Conservation (phyloP, 352 stramenopile species). For the Pythium guiyangense region DNA sequence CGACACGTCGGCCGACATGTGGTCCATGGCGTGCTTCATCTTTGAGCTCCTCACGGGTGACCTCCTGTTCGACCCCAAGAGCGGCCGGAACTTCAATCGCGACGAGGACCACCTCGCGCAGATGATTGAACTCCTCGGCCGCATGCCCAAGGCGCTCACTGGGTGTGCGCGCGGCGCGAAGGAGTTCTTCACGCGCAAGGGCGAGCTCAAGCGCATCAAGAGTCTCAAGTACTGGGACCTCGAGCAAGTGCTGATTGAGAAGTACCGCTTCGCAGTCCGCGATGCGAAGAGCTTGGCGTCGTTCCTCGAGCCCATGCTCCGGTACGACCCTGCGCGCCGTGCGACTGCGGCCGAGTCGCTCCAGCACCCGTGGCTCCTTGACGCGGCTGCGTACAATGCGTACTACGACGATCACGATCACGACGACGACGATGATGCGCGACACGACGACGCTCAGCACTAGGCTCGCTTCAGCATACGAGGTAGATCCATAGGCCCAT, state of each 20-base stretch:
- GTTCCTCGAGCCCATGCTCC: slow-evolving; percentile 95
- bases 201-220: slow-evolving; percentile 97
- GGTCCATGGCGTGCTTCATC: slow-evolving; percentile 97
- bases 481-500: too few relatives aligned
- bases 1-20: slow-evolving; percentile 98
- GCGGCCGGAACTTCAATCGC: slow-evolving; percentile 75
- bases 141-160: slow-evolving; percentile 94
- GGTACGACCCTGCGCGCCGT: slow-evolving; percentile 79
- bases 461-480: too few relatives aligned
- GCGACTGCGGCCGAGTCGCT: slow-evolving; percentile 93
- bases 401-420: slow-evolving; percentile 11
- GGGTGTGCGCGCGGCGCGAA: slow-evolving; percentile 72
- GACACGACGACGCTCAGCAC: neutral
- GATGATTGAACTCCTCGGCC: slow-evolving; percentile 98
- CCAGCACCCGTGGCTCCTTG: slow-evolving; percentile 91
- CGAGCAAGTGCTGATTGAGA: slow-evolving; percentile 94
- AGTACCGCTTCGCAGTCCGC: slow-evolving; percentile 90
- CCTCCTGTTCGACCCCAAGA: slow-evolving; percentile 98
- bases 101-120: slow-evolving; percentile 98
- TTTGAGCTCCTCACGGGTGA: slow-evolving; percentile 99
- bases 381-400: slow-evolving; percentile 5
- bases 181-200: slow-evolving; percentile 97
- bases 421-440: slow-evolving; percentile 6
- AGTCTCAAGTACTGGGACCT: slow-evolving; percentile 98
- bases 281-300: slow-evolving; percentile 89